Percentiles rank a stretch among this genome's conserved stretches.
Conservation (phyloP, 352 stramenopile species). For the Phytophthora ohioensis region DNA sequence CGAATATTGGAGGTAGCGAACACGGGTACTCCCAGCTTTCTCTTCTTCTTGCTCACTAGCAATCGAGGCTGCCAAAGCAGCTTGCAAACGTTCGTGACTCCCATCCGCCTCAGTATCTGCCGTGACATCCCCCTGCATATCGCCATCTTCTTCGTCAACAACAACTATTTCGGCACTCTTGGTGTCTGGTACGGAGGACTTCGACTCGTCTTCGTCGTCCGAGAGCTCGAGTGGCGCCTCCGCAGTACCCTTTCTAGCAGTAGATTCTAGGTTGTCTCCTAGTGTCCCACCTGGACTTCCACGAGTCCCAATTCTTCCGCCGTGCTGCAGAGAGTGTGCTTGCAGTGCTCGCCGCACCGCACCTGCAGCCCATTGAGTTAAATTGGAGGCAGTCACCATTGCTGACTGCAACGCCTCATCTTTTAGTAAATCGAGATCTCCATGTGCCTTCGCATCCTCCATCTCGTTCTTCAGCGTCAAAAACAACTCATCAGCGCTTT, state of each 20-base stretch:
- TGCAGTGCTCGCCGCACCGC: conserved; percentile 76
- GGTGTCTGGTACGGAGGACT: not conserved
- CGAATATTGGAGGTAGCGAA: conserved; percentile 63
- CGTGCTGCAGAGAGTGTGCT: conserved; percentile 66
- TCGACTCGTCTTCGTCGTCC: conserved; percentile 27
- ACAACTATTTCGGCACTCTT: conserved; percentile 24
- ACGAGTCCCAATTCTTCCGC: conserved; percentile 17
- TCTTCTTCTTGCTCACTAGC: conserved; percentile 35
- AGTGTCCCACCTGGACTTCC: conserved; percentile 14
- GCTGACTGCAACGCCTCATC: conserved; percentile 81
- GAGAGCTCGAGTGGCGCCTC: conserved; percentile 22
- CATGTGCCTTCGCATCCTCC: conserved; percentile 74
- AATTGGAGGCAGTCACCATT: conserved; percentile 83
- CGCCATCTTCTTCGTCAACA: conserved; percentile 45
- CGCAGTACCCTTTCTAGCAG: conserved; percentile 13
- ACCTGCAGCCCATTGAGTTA: conserved; percentile 89
- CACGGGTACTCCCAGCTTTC: conserved; percentile 19
- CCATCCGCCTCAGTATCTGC: conserved; percentile 11
- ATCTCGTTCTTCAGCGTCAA: conserved; percentile 71
- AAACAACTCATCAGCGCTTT: conserved; percentile 56
- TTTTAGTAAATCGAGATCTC: conserved; percentile 68
- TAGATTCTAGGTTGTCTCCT: not conserved
- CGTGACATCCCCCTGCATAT: not conserved
- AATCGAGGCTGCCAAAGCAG: conserved; percentile 47
- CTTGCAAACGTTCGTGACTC: conserved; percentile 43